Percentiles rank a stretch among this genome's conserved stretches.
Evolutionary conservation across 495 filamentous ascomycete genomes (phyloP).

Genomic region (Penicillium arizonense): DNA sequence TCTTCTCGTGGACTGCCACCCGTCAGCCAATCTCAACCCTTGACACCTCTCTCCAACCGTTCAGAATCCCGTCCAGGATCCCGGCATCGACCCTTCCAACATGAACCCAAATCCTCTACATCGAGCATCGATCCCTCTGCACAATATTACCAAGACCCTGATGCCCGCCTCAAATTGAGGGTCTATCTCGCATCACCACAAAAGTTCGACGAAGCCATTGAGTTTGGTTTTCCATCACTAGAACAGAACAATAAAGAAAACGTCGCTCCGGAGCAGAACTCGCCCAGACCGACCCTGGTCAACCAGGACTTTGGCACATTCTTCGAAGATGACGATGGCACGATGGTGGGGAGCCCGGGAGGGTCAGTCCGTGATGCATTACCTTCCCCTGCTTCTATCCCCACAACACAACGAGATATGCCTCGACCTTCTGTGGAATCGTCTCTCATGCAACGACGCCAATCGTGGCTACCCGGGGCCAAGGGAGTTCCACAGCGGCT

Average conservation of each 20-base stretch:
- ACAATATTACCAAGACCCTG: constrained; percentile 85
- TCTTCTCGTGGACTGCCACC: constrained; percentile 19
- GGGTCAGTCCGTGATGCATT: constrained; percentile 15
- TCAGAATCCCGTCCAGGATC: constrained; percentile 38
- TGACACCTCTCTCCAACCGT: constrained; percentile 26
- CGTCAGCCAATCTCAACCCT: constrained; percentile 17
- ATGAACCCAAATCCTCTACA: constrained; percentile 41
- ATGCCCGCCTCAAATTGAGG: constrained; percentile 81
- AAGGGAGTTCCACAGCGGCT: constrained; percentile 19
- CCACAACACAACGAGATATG: constrained; percentile 8
- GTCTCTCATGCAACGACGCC: constrained; percentile 16
- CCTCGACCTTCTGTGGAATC: constrained; percentile 17
- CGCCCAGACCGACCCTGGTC: constrained; percentile 5
- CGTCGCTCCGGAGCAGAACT: constrained; percentile 14
- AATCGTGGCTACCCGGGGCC: constrained; percentile 16
- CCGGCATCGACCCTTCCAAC: constrained; percentile 21
- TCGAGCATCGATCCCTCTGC: constrained; percentile 69
- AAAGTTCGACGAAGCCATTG: constrained; percentile 92
- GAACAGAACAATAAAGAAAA: constrained; percentile 38
- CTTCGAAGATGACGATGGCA: constrained; percentile 44
- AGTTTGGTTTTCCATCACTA: constrained; percentile 83
- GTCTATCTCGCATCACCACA: constrained; percentile 89
- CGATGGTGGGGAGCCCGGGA: constrained; percentile 25
- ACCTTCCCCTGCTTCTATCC: neutral
- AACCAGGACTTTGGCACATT: constrained; percentile 37